phyloP scores from a whole-genome alignment of 1,284 basidiomycete genomes.

The Sporisorium exsertum region DNA sequence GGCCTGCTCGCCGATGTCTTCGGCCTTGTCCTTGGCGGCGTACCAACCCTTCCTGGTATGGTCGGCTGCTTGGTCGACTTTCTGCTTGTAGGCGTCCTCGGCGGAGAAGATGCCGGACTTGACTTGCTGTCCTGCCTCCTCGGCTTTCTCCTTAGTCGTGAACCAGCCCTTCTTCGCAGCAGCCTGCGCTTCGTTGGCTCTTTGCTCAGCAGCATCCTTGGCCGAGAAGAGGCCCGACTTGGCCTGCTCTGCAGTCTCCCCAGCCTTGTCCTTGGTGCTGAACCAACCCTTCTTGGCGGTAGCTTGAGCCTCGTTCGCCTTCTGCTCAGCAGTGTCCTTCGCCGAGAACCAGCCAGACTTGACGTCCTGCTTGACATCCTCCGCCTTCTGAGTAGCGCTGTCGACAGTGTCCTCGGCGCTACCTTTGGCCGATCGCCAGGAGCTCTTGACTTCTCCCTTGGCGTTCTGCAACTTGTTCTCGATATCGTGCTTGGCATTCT shows the following conservation, averaged over 20 bases:
- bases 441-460: slow-evolving; percentile 37
- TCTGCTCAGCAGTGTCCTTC: slow-evolving; percentile 38
- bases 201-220: slow-evolving; percentile 26
- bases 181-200: slow-evolving; percentile 27
- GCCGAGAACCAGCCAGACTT: slow-evolving; percentile 43
- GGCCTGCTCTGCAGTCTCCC: slow-evolving; percentile 18
- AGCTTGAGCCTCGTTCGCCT: slow-evolving; percentile 26
- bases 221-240: slow-evolving; percentile 24
- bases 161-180: slow-evolving; percentile 39
- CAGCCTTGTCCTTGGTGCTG: slow-evolving; percentile 32
- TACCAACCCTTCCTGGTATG: slow-evolving; percentile 18
- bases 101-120: slow-evolving; percentile 22
- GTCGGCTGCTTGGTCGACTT: slow-evolving; percentile 21
- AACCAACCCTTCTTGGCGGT: slow-evolving; percentile 35
- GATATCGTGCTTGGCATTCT: slow-evolving; percentile 32
- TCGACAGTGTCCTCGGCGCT: slow-evolving; percentile 29
- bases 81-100: slow-evolving; percentile 29
- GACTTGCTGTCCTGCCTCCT: slow-evolving; percentile 26
- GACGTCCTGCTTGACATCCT: slow-evolving; percentile 30
- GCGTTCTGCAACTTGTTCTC: slow-evolving; percentile 27
- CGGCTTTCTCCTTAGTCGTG: slow-evolving; percentile 38
- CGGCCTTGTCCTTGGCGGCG: slow-evolving; percentile 27
- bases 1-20: slow-evolving; percentile 14
- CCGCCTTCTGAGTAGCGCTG: slow-evolving; percentile 24
- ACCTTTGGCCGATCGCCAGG: slow-evolving; percentile 32